Base-by-base conservation (phyloP, 129 eudicot genomes). In the Ambrosia trifida region DNA sequence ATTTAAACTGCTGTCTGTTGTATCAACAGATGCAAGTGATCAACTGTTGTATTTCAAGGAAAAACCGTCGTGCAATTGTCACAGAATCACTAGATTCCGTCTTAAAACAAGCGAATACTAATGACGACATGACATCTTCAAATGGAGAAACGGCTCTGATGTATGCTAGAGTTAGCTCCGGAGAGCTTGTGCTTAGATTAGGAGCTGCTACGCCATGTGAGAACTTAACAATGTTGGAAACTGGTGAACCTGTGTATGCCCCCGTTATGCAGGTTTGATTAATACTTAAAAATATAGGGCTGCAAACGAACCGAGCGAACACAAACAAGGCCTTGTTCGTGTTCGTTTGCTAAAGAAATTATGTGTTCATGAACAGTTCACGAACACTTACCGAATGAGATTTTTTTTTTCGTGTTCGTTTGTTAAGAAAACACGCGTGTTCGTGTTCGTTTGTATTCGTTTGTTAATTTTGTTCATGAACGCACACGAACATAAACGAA, bases 11-110 rank as follows among this genome's bases (percentile, higher is more conserved):
- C 72, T 89, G 99, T 71, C 86, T 94, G 62, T 68, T 94, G 43
- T 87, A 94, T 79, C 99, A 94, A 74, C 88, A 94, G 80, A 78
- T 89, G 81, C 97, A 94, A 78, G 93, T 94, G 54, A 94, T 94
- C 65, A 94, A 94, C 70, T 84, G 99, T 68, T 90, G 99, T 79
- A 64, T 90, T 70, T 94, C 99, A 68, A 85, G 99, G 59, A 90
- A 90, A 83, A 74, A 68, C 35, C 89, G 98, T 10, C 93, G 74
- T 62, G 72, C 75, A 72, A 73, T 79, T 56, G 99, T 95, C 64
- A 77, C 96, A 43, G 88, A 88, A 70, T 82, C 93, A 40, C 76
- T 87, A 69, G 89, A 87, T 66, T 83, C 86, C 18, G 72, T 81
- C 47, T 32, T 77, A 24, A 68, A 51, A 50, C 85, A 75, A 83